Evolutionary conservation across 176 grass and related monocot genomes (phyloP).

Genomic region (Cymbopogon citratus): DNA sequence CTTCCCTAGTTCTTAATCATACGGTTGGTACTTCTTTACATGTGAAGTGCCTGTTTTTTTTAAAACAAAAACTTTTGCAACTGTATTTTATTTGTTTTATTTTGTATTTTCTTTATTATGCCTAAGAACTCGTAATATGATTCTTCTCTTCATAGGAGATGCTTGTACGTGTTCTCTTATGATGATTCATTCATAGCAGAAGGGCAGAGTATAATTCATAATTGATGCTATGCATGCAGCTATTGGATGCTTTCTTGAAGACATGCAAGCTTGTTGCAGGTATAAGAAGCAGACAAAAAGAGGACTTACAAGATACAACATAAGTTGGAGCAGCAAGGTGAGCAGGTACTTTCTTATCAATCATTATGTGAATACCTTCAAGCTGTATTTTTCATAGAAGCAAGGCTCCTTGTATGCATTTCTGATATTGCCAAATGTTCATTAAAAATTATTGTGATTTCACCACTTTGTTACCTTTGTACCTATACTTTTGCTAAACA

Average conservation of each 20-base stretch:
- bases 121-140: not conserved
- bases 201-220: slow-evolving; percentile 3
- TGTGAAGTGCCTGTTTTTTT: not conserved
- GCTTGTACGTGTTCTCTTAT: not conserved
- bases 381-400: slow-evolving; percentile 1
- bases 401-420: not conserved
- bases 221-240: slow-evolving; percentile 38
- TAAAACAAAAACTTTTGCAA: not conserved
- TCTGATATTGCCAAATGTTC: not conserved
- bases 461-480: not conserved
- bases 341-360: slow-evolving; percentile 19
- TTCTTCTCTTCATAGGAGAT: not conserved
- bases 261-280: slow-evolving; percentile 69
- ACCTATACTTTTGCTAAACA: not conserved
- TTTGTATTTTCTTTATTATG: slow-evolving; percentile 15
- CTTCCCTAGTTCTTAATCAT: not conserved
- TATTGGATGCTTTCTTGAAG: slow-evolving; percentile 84
- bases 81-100: not conserved
- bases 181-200: slow-evolving; percentile 4
- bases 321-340: slow-evolving; percentile 28
- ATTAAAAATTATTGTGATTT: not conserved
- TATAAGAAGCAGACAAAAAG: slow-evolving; percentile 55
- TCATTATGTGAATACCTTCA: not conserved
- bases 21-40: not conserved
- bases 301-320: slow-evolving; percentile 33